A percentile compares a stretch with the other conserved stretches of the same genome.
phyloP scores from a whole-genome alignment of 225 moss, liverwort and hornwort genomes.

The Physcomitrellopsis africana region DNA sequence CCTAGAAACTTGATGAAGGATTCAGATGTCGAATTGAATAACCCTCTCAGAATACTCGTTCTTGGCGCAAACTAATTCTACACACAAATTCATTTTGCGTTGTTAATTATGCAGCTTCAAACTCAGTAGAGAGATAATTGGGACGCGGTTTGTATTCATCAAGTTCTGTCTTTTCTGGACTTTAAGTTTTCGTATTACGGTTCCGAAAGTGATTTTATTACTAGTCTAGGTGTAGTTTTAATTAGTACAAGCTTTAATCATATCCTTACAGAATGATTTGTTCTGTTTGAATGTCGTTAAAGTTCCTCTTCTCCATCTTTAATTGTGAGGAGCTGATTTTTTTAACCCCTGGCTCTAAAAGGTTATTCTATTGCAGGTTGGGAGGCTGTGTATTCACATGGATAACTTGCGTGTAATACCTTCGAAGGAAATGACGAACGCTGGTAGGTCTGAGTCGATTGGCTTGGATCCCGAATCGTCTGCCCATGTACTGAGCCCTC shows the following conservation, averaged over 20 bases:
- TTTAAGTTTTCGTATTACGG: background rate
- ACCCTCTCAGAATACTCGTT: background rate
- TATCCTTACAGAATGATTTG: background rate
- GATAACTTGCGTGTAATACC: background rate
- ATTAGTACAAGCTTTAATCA: background rate
- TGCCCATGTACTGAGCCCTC: background rate
- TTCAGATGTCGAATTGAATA: slow-evolving; percentile 10
- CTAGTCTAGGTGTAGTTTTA: background rate
- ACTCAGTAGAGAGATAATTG: background rate
- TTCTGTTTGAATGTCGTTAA: background rate
- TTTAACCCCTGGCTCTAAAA: slow-evolving; percentile 1
- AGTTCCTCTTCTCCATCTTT: background rate
- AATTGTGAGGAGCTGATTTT: slow-evolving; percentile 7
- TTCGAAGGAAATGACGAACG: background rate
- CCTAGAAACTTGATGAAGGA: slow-evolving; percentile 4
- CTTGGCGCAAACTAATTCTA: background rate
- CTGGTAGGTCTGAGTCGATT: slow-evolving; percentile 1
- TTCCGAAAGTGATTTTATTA: background rate
- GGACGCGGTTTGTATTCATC: background rate
- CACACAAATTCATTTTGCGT: background rate
- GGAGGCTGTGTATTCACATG: slow-evolving; percentile 10
- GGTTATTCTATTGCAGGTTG: background rate
- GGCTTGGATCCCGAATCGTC: background rate
- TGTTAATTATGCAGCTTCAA: background rate
- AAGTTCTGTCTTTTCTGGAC: background rate